phyloP scores from a whole-genome alignment of 129 eudicot species.

The Flaveria ramosissima region DNA sequence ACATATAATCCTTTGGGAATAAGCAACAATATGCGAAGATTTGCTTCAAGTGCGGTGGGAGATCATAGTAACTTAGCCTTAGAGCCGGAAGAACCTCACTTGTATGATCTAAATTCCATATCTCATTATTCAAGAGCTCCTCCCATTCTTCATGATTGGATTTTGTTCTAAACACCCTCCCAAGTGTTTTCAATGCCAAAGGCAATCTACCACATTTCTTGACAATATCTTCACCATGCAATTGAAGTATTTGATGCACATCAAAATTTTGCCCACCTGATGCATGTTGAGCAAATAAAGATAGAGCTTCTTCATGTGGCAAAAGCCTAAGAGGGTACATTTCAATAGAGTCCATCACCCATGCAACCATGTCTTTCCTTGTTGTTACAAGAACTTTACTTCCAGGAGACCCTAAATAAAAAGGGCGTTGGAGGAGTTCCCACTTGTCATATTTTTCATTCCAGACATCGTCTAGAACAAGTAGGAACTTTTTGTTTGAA shows the following conservation, averaged over 20 bases:
- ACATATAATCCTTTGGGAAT: slow-evolving; percentile 36
- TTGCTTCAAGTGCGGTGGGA: slow-evolving; percentile 38
- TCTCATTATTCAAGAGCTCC: slow-evolving; percentile 24
- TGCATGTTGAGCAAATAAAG: slow-evolving; percentile 37
- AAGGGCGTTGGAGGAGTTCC: slow-evolving; percentile 31
- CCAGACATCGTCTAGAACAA: slow-evolving; percentile 52
- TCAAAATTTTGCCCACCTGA: background rate
- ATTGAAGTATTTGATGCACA: background rate
- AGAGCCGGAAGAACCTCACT: slow-evolving; percentile 36
- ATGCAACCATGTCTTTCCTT: slow-evolving; percentile 13
- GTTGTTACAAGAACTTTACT: slow-evolving; percentile 30
- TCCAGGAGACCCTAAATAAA: slow-evolving; percentile 36
- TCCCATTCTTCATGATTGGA: slow-evolving; percentile 22
- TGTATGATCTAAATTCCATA: slow-evolving; percentile 29
- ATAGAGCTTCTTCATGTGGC: slow-evolving; percentile 19
- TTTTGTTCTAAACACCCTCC: slow-evolving; percentile 30
- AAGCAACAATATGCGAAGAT: slow-evolving; percentile 42
- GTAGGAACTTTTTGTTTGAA: slow-evolving; percentile 30
- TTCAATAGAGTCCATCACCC: background rate
- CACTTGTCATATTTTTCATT: slow-evolving; percentile 32
- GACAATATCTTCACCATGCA: slow-evolving; percentile 36
- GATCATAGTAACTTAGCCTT: slow-evolving; percentile 44
- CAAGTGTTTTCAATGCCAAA: slow-evolving; percentile 37
- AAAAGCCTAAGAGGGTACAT: slow-evolving; percentile 23
- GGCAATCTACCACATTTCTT: slow-evolving; percentile 41